A percentile compares a stretch with the other conserved stretches of the same genome.
phyloP scores from a whole-genome alignment of 257 asterid genomes.

The Solanum paucissectum region DNA sequence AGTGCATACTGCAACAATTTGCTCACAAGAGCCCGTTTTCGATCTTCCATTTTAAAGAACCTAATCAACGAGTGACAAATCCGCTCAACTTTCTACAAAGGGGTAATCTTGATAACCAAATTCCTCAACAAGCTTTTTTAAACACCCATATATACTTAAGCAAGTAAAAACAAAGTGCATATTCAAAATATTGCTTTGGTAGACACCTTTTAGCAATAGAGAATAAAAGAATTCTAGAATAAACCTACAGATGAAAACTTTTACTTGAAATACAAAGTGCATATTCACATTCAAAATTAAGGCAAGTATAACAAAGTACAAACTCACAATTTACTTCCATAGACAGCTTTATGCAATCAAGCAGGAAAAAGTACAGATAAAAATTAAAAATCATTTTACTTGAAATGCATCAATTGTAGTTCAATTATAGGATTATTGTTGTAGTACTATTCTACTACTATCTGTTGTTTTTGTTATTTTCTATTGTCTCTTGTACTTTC shows the following conservation, averaged over 20 bases:
- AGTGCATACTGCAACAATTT: slow-evolving; percentile 67
- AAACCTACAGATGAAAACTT: background rate
- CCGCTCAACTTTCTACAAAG: background rate
- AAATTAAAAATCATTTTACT: background rate
- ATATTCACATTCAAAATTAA: background rate
- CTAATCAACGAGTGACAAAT: slow-evolving; percentile 12
- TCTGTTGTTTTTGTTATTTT: too few relatives aligned
- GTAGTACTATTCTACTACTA: background rate
- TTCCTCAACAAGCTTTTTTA: background rate
- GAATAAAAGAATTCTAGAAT: background rate
- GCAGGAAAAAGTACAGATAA: background rate
- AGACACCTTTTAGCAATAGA: background rate
- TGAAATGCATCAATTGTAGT: background rate
- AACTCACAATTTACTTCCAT: background rate
- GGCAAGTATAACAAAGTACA: background rate
- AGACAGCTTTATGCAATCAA: background rate
- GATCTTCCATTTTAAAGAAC: slow-evolving; percentile 60
- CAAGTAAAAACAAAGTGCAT: background rate
- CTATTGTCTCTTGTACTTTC: background rate
- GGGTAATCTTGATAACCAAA: background rate
- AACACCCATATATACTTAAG: background rate
- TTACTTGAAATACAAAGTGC: background rate
- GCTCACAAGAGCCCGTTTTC: slow-evolving; percentile 63
- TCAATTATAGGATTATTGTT: background rate
- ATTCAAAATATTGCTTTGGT: background rate